Base-by-base conservation (phyloP, 129 eudicot species). In the Centaurea solstitialis region DNA sequence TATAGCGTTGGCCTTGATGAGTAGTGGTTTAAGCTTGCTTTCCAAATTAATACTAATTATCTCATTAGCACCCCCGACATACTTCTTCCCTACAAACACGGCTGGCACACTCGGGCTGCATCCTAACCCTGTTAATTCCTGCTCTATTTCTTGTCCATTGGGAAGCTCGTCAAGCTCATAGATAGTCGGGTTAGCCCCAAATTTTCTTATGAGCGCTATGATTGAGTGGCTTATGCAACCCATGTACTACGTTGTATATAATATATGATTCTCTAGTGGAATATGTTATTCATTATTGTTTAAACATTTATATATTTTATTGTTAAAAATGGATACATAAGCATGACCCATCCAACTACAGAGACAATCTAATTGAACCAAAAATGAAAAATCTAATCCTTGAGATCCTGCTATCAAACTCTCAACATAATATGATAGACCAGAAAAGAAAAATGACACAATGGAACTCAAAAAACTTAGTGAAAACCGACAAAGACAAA, bases 51-150 rank as follows among this genome's bases (percentile, higher is more conserved):
- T 84, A 50, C 82, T 85, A 33, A 74, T 74, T 0, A 87, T 69
- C 85, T 87, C 91, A 71, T 87, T 85, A 33, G 91, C 81, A 35
- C 88, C 91, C 3, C 91, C 91, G 38, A 87, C 67, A n/a, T 85
- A 71, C 73, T 87, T 71, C 57, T 79, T 71, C 35, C 91, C 91
- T 9, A 87, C 85, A 84, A 85, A 87, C 5, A 87, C 88, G 35
- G 88, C 79, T 30, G 91, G 88, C 22, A 87, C 86, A 68, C 82
- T 81, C 1, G 91, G 91, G 47, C 38, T 75, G 53, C 88, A 86
- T 20, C 91, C 91, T 53, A 85, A 24, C 80, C 79, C 85, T 82
- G 53, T 17, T 68, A 87, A 22, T 15, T 76, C 91, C 18, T 72
- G 68, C 82, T 84, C 91, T 17, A 87, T 70, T 61, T 40, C 66